These are phyloP conservation scores for Komagataella ulmi DNA, from an alignment of 805 yeast species.

Conservation along the genomic window DNA sequence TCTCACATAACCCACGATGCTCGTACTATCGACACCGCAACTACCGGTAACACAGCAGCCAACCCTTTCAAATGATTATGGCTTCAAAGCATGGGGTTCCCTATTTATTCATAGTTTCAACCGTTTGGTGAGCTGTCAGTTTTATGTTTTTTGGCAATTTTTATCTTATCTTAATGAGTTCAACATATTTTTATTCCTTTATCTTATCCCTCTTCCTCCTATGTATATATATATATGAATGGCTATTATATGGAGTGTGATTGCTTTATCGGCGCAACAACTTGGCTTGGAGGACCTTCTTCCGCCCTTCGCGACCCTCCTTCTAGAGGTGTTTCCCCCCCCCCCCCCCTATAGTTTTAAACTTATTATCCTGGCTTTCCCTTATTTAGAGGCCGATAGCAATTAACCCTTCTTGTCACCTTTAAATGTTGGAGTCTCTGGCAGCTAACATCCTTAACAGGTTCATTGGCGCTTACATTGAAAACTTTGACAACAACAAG, in stretches of 20 bases:
- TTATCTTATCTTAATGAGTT: not conserved
- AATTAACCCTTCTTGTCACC: not conserved
- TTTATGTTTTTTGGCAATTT: not conserved
- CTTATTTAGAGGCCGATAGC: not conserved
- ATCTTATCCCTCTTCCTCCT: not conserved
- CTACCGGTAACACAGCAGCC: constrained; percentile 1
- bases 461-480: constrained; percentile 64
- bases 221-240: not conserved
- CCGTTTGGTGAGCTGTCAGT: not conserved
- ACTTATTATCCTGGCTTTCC: not conserved
- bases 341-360: not conserved
- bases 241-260: not conserved
- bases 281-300: not conserved
- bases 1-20: constrained; percentile 7
- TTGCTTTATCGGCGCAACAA: not conserved
- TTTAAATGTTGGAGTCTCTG: constrained; percentile 46
- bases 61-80: constrained; percentile 2
- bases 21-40: constrained; percentile 6
- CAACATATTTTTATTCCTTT: not conserved
- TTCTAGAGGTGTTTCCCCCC: not conserved
- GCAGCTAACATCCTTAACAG: constrained; percentile 52
- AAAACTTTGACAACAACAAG: constrained; percentile 92
- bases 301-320: not conserved
- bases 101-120: not conserved
- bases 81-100: not conserved